Evolutionary conservation across 495 filamentous ascomycete species (phyloP).

Genomic region (Melanomma pulvis-pyrius): DNA sequence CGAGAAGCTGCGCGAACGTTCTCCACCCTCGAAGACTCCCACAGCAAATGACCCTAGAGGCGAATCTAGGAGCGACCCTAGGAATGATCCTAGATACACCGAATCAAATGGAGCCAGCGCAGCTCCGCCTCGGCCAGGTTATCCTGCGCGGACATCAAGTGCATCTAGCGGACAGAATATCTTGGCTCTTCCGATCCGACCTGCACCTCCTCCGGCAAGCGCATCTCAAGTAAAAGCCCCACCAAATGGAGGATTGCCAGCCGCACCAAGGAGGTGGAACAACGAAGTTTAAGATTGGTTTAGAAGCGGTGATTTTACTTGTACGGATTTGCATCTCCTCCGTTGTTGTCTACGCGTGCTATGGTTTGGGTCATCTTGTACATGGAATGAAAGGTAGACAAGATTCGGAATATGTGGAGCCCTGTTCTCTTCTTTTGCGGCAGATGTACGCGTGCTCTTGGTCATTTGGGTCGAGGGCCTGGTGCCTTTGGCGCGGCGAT

Average conservation of each 20-base stretch:
- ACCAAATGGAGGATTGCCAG: slow-evolving; percentile 29
- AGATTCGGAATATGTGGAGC: neutral
- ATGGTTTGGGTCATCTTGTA: neutral
- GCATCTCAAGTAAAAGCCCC: slow-evolving; percentile 11
- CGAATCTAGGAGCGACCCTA: neutral
- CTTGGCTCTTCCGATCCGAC: slow-evolving; percentile 37
- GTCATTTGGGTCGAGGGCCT: slow-evolving; percentile 1
- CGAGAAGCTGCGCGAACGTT: slow-evolving; percentile 33
- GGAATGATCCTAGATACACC: slow-evolving; percentile 1
- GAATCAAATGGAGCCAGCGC: slow-evolving; percentile 19
- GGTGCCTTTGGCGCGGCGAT: slow-evolving; percentile 14
- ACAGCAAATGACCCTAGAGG: slow-evolving; percentile 3
- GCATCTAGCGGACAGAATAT: slow-evolving; percentile 35
- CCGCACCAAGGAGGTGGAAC: slow-evolving; percentile 33
- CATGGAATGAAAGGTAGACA: neutral
- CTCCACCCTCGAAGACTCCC: slow-evolving; percentile 25
- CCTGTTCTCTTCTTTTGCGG: neutral
- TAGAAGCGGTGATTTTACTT: neutral
- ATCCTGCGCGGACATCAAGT: slow-evolving; percentile 36
- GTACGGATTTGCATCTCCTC: slow-evolving; percentile 3
- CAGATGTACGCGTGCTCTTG: too few relatives aligned
- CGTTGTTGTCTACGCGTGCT: neutral
- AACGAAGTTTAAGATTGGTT: slow-evolving; percentile 21
- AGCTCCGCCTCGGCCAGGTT: slow-evolving; percentile 30
- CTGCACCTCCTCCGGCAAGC: slow-evolving; percentile 30